Conservation (phyloP, 768 basidiomycete genomes). For the Phaffia australis region DNA sequence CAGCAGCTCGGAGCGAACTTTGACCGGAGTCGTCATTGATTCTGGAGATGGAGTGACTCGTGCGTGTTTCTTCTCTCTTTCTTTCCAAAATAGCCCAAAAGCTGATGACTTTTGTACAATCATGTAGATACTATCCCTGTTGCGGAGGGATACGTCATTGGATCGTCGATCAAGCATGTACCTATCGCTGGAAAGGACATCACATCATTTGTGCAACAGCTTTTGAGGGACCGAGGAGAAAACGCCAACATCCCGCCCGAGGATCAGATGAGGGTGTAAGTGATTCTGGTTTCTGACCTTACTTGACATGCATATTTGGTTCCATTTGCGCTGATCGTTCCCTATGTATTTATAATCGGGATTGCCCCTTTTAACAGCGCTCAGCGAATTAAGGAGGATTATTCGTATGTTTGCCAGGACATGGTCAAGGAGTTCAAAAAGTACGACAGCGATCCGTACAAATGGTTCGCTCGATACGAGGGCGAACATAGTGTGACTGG, state of each 20-base stretch:
- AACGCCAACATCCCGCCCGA: slow-evolving; percentile 82
- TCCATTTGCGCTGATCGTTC: background rate
- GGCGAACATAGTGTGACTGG: slow-evolving; percentile 89
- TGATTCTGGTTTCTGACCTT: background rate
- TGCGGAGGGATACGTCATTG: slow-evolving; percentile 95
- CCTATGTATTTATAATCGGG: background rate
- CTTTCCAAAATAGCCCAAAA: background rate
- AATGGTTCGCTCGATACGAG: slow-evolving; percentile 85
- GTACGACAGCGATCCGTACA: slow-evolving; percentile 90
- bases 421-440: slow-evolving; percentile 98
- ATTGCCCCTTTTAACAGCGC: slow-evolving; percentile 41
- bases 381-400: slow-evolving; percentile 91
- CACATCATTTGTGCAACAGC: slow-evolving; percentile 86
- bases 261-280: slow-evolving; percentile 69
- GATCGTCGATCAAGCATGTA: slow-evolving; percentile 96
- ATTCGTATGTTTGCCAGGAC: slow-evolving; percentile 96
- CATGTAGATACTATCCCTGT: slow-evolving; percentile 60
- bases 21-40: slow-evolving; percentile 96
- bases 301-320: background rate
- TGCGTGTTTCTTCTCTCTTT: slow-evolving; percentile 26
- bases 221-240: slow-evolving; percentile 91
- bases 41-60: slow-evolving; percentile 97
- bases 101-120: background rate
- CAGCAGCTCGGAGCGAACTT: slow-evolving; percentile 73
- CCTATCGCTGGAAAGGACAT: slow-evolving; percentile 98